Base-by-base conservation (phyloP, 1,139 yeast genomes). In the Geotrichum aggregatum region DNA sequence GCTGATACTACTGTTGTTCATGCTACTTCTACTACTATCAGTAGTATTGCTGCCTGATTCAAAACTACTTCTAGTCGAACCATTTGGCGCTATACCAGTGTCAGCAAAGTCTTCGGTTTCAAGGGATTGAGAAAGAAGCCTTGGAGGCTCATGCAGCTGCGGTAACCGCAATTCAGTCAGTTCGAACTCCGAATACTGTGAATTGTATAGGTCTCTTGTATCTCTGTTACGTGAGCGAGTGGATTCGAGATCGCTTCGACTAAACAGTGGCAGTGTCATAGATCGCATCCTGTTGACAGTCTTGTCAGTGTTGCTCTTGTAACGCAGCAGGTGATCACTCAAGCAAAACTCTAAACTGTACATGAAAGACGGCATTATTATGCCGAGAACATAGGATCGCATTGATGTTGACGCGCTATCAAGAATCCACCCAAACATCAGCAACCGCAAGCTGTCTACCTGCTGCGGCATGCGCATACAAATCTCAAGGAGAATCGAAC, bases 301-400 rank as follows among this genome's bases (percentile, higher is more conserved):
- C 33, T 51, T 40, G 26, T 13, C 13, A 3, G 45, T 40, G 18
- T 38, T 47, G 30, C 47, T 22, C 14, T 50, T 39, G 33, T 48
- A 54, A 22, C 43, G 45, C 18, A 52, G 35, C 13, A 51, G 31
- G 42, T 44, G 51, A 26, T 54, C 56, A 3, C 47, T 24, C 8
- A 51, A 13, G 16, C 34, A 14, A 30, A 54, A 31, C 35, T 54
- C 52, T 3, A 40, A 38, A 10, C 39, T 26, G 39, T 47, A 54
- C 1, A 54, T 39, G 18, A 51, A 21, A 1, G 52, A 35, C 10
- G 56, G 56, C 7, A 51, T 21, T 18, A 54, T 7, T 11, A 54
- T 42, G 10, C 42, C 35, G 14, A 44, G 18, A 22, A 54, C 13
- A 31, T 49, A 44, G 33, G 1, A 19, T 21, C 13, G 30, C 18